Evolutionary conservation across 495 filamentous ascomycete genomes (phyloP), one percentile per base, ranked within the genome.

Genomic region (Collariella sp.): DNA sequence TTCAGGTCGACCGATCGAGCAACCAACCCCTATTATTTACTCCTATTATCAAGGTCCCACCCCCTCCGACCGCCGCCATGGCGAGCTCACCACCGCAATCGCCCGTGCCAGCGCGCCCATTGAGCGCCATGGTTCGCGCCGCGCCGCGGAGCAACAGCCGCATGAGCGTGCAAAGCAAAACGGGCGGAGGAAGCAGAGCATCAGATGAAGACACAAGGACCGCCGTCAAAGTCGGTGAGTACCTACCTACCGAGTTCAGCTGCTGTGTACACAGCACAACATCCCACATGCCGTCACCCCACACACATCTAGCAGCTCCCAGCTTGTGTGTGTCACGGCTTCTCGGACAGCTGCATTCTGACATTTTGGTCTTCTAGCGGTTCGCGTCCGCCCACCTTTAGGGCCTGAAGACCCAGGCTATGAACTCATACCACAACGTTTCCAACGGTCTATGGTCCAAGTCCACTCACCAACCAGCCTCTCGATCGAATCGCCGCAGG

Each of bases 141-240:
- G 78, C 84, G 38, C 71, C 74, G 47, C 78, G 90, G 59, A 95
- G 89, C 68, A 86, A 77, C 60, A 96, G 91, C 77, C 88, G 93
- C 57, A 76, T 96, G 79, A 96, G 90, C 67, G 84, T 87, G 74
- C 82, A 81, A 64, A 90, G 88, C 67, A 89, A 83, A 70, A 76
- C 78, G 36, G 87, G 84, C 44, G 84, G 81, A 62, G 85, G 87
- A 54, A 96, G 88, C 70, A 80, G 91, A 64, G 86, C 85, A 24
- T 95, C 91, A 2, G 93, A 96, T 65, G 93, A 98, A 62, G 93
- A 96, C 76, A 79, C 79, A 39, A 91, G 86, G 70, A 96, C 93
- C 29, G 87, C 93, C n/a, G 93, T 98, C 67, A 96, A 90, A 95
- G 93, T 98, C 70, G 93, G 93, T 98, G 80, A 66, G 93, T 90